These are phyloP conservation scores for Phytophthora chlamydospora DNA, from an alignment of 352 stramenopile species.

Conservation along the genomic window DNA sequence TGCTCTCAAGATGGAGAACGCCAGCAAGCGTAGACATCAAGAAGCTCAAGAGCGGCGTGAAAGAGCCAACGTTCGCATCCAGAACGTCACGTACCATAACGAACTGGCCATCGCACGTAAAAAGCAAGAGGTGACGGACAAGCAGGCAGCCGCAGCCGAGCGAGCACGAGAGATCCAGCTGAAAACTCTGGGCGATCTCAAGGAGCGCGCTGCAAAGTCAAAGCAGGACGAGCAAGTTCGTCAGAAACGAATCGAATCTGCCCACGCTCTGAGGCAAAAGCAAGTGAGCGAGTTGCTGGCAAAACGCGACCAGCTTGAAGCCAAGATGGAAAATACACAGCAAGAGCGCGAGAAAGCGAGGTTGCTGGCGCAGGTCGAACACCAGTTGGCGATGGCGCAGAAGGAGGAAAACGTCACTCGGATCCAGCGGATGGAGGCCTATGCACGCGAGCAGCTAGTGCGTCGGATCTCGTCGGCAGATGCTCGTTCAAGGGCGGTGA, in stretches of 20 bases:
- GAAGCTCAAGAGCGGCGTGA: slow-evolving; percentile 63
- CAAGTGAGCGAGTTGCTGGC: slow-evolving; percentile 42
- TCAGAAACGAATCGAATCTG: slow-evolving; percentile 65
- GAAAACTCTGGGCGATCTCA: slow-evolving; percentile 62
- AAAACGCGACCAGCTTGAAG: slow-evolving; percentile 53
- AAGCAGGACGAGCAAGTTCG: slow-evolving; percentile 75
- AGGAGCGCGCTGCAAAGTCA: slow-evolving; percentile 60
- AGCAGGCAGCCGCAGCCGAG: slow-evolving; percentile 56
- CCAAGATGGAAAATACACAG: slow-evolving; percentile 32
- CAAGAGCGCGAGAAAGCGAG: slow-evolving; percentile 54
- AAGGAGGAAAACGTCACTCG: slow-evolving; percentile 76
- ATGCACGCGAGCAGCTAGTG: slow-evolving; percentile 64
- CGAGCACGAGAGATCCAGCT: slow-evolving; percentile 65
- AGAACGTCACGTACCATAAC: slow-evolving; percentile 66
- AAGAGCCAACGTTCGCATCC: slow-evolving; percentile 54
- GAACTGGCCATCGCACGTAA: slow-evolving; percentile 60
- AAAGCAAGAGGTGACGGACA: slow-evolving; percentile 67
- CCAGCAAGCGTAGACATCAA: slow-evolving; percentile 53
- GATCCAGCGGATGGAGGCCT: slow-evolving; percentile 76
- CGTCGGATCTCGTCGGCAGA: slow-evolving; percentile 66
- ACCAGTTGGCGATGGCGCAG: slow-evolving; percentile 55
- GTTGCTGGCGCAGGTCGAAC: slow-evolving; percentile 60
- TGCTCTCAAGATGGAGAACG: slow-evolving; percentile 61
- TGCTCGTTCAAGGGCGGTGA: slow-evolving; percentile 59
- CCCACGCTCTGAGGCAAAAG: slow-evolving; percentile 46